Evolutionary conservation across 2,329 filamentous ascomycete species (phyloP).

Genomic region (Rhynchosporium graminicola): DNA sequence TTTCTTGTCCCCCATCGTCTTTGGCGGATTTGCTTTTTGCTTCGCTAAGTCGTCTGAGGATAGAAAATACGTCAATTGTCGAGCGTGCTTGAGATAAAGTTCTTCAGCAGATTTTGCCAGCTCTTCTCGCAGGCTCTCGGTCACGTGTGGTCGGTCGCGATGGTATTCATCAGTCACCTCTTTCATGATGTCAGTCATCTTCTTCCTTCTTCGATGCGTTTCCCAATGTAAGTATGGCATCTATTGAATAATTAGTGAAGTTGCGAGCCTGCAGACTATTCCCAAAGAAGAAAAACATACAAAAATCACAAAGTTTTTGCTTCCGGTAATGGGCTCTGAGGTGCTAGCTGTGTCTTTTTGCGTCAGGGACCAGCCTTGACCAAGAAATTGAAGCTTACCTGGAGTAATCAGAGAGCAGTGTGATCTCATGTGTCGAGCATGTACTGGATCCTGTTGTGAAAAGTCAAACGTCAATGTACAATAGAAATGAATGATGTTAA

Average conservation of each 20-base stretch:
- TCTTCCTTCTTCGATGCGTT: slow-evolving; percentile 29
- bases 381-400: slow-evolving; percentile 11
- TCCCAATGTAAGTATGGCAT: slow-evolving; percentile 40
- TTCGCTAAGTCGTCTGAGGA: not conserved
- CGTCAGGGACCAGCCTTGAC: slow-evolving; percentile 9
- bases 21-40: not conserved
- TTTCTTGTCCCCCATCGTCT: slow-evolving; percentile 6
- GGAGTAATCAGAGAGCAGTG: slow-evolving; percentile 27
- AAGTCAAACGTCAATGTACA: not conserved
- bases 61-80: slow-evolving; percentile 2
- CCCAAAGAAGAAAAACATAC: slow-evolving; percentile 14
- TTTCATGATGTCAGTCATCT: slow-evolving; percentile 21
- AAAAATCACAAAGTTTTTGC: slow-evolving; percentile 28
- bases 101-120: slow-evolving; percentile 9
- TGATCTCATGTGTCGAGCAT: slow-evolving; percentile 31
- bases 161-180: slow-evolving; percentile 16
- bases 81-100: slow-evolving; percentile 4
- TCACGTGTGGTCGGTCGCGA: slow-evolving; percentile 14
- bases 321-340: slow-evolving; percentile 11
- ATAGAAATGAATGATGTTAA: no score
- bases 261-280: not conserved
- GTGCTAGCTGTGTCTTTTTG: not conserved
- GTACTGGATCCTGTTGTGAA: slow-evolving; percentile 21
- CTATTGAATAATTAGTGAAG: slow-evolving; percentile 18
- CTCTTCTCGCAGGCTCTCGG: slow-evolving; percentile 16